phyloP scores from a whole-genome alignment of 768 basidiomycete genomes.

The Mycena galopus region DNA sequence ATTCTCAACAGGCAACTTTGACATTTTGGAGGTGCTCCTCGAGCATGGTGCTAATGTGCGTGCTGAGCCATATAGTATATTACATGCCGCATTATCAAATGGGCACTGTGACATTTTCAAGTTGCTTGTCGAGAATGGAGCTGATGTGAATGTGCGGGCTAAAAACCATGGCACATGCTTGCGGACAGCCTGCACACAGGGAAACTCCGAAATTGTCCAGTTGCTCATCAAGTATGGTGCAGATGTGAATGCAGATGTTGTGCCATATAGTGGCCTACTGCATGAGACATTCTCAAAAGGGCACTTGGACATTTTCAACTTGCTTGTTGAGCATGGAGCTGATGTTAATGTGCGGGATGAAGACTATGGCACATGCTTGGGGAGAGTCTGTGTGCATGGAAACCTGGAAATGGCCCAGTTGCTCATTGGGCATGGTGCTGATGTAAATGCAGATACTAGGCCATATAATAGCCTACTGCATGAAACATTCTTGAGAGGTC shows the following conservation, averaged over 20 bases:
- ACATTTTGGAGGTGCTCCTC: background rate
- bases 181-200: background rate
- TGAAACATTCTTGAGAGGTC: background rate
- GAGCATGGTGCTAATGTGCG: background rate
- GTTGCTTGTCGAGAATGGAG: background rate
- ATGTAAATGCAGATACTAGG: background rate
- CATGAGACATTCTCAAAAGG: background rate
- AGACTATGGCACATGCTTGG: background rate
- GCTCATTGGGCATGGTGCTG: background rate
- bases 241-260: background rate
- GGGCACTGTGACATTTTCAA: background rate
- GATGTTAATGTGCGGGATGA: background rate
- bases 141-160: background rate
- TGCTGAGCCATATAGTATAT: background rate
- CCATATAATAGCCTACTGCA: background rate
- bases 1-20: background rate
- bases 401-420: background rate
- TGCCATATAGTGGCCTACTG: background rate
- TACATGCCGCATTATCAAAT: background rate
- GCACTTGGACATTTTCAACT: background rate
- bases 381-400: background rate
- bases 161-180: background rate
- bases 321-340: background rate
- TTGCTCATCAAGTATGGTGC: background rate
- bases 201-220: background rate